phyloP scores from a whole-genome alignment of 345 rosid species.

The Sapria himalayana region DNA sequence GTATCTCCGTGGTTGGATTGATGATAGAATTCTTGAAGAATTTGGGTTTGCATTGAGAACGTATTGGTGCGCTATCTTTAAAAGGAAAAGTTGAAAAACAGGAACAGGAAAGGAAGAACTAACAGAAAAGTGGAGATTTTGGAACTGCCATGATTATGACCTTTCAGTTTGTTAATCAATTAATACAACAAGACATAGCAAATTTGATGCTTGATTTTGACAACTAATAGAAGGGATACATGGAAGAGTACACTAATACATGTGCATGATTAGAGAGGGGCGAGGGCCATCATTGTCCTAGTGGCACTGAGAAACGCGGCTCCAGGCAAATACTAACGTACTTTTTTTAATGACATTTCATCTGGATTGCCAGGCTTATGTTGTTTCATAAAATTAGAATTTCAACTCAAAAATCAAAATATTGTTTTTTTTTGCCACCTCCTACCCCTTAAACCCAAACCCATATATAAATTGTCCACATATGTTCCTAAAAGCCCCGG shows the following conservation, averaged over 20 bases:
- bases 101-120: constrained; percentile 6
- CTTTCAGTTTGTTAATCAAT: constrained; percentile 15
- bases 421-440: too few relatives aligned
- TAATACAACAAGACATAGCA: constrained; percentile 15
- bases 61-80: constrained; percentile 2
- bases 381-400: too few relatives aligned
- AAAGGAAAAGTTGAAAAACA: constrained; percentile 10
- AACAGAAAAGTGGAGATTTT: constrained; percentile 15
- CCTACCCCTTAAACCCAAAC: too few relatives aligned
- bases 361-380: too few relatives aligned
- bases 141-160: constrained; percentile 39
- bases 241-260: neutral
- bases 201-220: constrained; percentile 16
- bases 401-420: too few relatives aligned
- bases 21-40: neutral
- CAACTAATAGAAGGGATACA: constrained; percentile 9
- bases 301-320: constrained; percentile 24
- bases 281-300: constrained; percentile 34
- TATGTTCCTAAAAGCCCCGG: too few relatives aligned
- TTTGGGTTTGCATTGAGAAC: constrained; percentile 1
- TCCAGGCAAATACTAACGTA: constrained; percentile 9
- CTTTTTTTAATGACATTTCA: constrained; percentile 7
- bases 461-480: too few relatives aligned
- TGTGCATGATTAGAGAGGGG: constrained; percentile 12
- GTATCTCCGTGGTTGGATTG: neutral